Base-by-base conservation (phyloP, 768 basidiomycete genomes). In the Phlebiopsis flavidoalba region DNA sequence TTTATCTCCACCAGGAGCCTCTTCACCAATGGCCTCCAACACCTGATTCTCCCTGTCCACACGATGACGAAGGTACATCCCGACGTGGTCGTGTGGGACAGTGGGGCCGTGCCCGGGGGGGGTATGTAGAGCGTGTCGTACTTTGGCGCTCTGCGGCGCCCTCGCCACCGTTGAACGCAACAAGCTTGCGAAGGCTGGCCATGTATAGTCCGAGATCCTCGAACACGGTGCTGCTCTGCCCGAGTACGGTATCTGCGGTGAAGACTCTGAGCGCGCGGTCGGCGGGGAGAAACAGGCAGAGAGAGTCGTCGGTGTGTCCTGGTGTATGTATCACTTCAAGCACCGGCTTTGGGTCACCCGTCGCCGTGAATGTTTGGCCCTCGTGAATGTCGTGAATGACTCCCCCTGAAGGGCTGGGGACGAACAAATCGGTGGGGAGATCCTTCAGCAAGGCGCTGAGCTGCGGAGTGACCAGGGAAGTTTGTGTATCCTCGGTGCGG, bases 41-140 rank as follows among this genome's bases (percentile, higher is more conserved):
- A 98, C 84, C 75, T 98, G 88, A 8, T 76, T 75, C 70, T 98
- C 96, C 55, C 95, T 79, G 63, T 91, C 83, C 58, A 87, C 77
- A 8, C 95, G 83, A 68, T 98, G 94, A 36, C 81, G 70, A 60
- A 95, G 89, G 69, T 98, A 97, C 51, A 75, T 80, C 51, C 75
- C 69, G 66, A 98, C 85, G 33, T 83, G 76, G 6, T 89, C 91
- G 14, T 90, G 77, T 6, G 72, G 61, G 1, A 95, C 81, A 36
- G 91, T 84, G 5, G 91, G 88, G 0, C 96, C 96, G 63, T 98
- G 96, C 0, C 85, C 94, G 0, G 95, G 95, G n/a, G n/a, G n/a
- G n/a, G n/a, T n/a, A n/a, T n/a, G 70, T 94, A 95, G n/a, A 98
- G 76, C 15, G 66, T 65, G 22, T 75, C 74, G 67, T 83, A 80